These are phyloP conservation scores for Candida awuae DNA, from an alignment of 805 yeast species.

Conservation along the genomic window DNA sequence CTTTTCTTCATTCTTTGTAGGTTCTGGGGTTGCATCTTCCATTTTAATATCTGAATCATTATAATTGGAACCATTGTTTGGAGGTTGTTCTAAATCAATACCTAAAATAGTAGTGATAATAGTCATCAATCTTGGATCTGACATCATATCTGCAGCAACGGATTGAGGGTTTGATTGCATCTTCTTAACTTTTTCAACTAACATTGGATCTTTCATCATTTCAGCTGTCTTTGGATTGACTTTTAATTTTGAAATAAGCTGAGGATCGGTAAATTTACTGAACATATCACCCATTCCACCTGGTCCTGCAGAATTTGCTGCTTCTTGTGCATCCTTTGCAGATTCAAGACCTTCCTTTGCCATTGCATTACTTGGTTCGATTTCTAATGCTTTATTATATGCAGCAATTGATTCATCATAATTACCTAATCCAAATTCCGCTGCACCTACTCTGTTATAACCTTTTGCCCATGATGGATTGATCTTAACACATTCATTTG, in stretches of 20 bases:
- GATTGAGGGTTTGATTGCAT: conserved; percentile 69
- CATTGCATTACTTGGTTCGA: conserved; percentile 76
- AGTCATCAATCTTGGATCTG: conserved; percentile 83
- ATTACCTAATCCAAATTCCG: conserved; percentile 78
- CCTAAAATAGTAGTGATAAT: conserved; percentile 83
- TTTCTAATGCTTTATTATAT: conserved; percentile 70
- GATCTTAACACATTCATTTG: conserved; percentile 71
- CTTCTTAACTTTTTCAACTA: conserved; percentile 59
- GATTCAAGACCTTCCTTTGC: conserved; percentile 75
- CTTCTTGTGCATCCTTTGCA: conserved; percentile 51
- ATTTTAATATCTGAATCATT: conserved; percentile 28
- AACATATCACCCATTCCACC: conserved; percentile 73
- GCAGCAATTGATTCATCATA: conserved; percentile 64
- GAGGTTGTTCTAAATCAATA: conserved; percentile 42
- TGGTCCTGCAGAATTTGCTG: conserved; percentile 20
- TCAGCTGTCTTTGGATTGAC: conserved; percentile 83
- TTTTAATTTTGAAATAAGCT: conserved; percentile 64
- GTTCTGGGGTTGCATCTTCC: conserved; percentile 27
- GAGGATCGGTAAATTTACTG: conserved; percentile 51
- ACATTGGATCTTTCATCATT: conserved; percentile 76
- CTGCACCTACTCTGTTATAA: conserved; percentile 88
- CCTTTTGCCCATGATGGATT: conserved; percentile 94
- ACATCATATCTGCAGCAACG: conserved; percentile 57
- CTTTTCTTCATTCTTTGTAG: conserved; percentile 7
- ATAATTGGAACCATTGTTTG: conserved; percentile 27